Evolutionary conservation across 805 yeast species (phyloP), one percentile per base, ranked within the genome.

Genomic region (Torulaspora indica): DNA sequence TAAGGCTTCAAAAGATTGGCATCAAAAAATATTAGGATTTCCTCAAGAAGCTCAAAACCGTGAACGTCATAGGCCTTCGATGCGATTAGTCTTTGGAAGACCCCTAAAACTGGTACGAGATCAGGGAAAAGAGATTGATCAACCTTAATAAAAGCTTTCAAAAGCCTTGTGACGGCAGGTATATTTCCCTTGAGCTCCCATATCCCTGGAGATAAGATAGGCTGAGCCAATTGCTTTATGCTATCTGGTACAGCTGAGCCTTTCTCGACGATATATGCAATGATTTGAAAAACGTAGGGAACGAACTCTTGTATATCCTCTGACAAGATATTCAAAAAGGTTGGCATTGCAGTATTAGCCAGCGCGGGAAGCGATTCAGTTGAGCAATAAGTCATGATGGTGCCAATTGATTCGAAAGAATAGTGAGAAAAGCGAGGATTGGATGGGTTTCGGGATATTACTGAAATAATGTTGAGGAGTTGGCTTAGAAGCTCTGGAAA

Each of bases 141-240:
- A 13, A 62, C 61, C 23, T 63, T 57, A n/a, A 80, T 67, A 15
- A 91, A 80, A 5, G 87, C 80, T 43, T 79, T 75, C 31, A 93
- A 69, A 40, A 93, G 70, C 54, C 96, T 77, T 0, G 95, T 82
- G 15, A 91, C 78, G 2, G 96, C 97, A 2, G 98, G 98, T 28
- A 91, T 80, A 54, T 91, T 93, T 12, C 98, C 98, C 52, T 81
- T 75, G 48, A 77, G 78, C 63, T 93, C 98, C 98, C 98, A 93
- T 29, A 90, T 82, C 5, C 79, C 64, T n/a, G 98, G 97, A 1
- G 95, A 78, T 55, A 93, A 71, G 35, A 93, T 69, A 1, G 98
- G 98, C 52, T 80, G 80, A 15, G 88, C 73, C 38, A 93, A 71
- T 44, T 76, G 80, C 45, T 73, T 76, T 58, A 79, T 86, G 24